Conservation (phyloP, 805 yeast species). For the Ogataea kodamae region DNA sequence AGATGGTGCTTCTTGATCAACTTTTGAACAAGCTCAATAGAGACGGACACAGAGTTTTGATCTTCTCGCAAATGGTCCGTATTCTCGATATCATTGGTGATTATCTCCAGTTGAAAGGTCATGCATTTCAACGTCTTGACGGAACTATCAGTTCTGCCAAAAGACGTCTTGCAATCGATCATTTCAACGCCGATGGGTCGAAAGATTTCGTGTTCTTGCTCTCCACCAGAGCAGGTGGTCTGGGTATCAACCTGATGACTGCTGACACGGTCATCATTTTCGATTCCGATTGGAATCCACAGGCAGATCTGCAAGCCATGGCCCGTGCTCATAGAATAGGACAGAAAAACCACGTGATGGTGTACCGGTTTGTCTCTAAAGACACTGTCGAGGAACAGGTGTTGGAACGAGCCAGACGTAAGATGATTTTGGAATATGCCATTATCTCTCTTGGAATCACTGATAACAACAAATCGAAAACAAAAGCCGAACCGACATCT, state of each 20-base stretch:
- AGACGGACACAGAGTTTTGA: slow-evolving; percentile 95
- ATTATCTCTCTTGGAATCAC: slow-evolving; percentile 94
- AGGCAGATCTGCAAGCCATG: slow-evolving; percentile 99
- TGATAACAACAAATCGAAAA: slow-evolving; percentile 54
- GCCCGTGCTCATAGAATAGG: slow-evolving; percentile 99
- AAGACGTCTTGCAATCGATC: slow-evolving; percentile 92
- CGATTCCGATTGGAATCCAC: slow-evolving; percentile 99
- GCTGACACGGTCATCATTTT: slow-evolving; percentile 98
- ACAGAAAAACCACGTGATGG: slow-evolving; percentile 98
- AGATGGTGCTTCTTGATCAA: slow-evolving; percentile 94
- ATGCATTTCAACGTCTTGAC: slow-evolving; percentile 86
- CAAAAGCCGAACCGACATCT: slow-evolving; percentile 70
- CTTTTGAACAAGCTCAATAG: slow-evolving; percentile 75
- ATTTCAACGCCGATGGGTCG: slow-evolving; percentile 90
- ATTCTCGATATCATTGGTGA: slow-evolving; percentile 95
- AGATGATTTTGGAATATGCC: slow-evolving; percentile 98
- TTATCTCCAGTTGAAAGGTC: slow-evolving; percentile 81
- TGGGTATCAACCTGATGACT: slow-evolving; percentile 97
- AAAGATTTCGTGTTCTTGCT: slow-evolving; percentile 86
- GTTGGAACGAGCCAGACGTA: slow-evolving; percentile 91
- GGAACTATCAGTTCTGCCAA: slow-evolving; percentile 96
- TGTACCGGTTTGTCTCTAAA: slow-evolving; percentile 94
- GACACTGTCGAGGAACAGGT: slow-evolving; percentile 98
- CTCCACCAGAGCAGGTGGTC: slow-evolving; percentile 97
- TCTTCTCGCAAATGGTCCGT: slow-evolving; percentile 96